Conservation (phyloP, 495 filamentous ascomycete genomes). For the Aspergillus sparsus region DNA sequence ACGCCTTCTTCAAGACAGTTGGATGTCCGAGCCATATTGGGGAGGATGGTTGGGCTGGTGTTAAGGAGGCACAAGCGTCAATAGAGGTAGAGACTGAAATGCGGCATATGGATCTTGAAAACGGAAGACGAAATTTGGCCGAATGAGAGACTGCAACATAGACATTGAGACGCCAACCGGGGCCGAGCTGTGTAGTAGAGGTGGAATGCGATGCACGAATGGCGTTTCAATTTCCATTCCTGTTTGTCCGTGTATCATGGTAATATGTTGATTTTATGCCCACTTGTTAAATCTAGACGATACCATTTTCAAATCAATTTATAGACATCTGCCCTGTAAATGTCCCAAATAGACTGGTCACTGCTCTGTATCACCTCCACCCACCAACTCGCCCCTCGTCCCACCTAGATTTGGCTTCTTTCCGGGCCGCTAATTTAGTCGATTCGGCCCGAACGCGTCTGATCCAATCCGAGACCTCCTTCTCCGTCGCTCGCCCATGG, state of each 20-base stretch:
- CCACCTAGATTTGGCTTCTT: conserved; percentile 86
- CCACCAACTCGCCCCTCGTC: conserved; percentile 92
- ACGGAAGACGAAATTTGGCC: conserved; percentile 19
- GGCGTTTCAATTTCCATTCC: background rate
- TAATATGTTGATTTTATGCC: conserved; percentile 7
- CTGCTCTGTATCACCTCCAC: conserved; percentile 64
- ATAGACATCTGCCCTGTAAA: background rate
- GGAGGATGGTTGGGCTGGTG: conserved; percentile 34
- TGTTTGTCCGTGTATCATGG: background rate
- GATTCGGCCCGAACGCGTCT: conserved; percentile 74
- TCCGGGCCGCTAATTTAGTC: conserved; percentile 69
- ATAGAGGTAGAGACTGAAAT: conserved; percentile 2
- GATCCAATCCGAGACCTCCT: conserved; percentile 83
- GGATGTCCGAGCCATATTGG: conserved; percentile 54
- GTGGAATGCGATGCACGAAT: background rate
- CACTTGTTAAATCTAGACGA: background rate
- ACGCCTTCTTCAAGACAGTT: conserved; percentile 62
- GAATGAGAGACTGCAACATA: conserved; percentile 12
- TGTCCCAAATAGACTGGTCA: too few relatives aligned
- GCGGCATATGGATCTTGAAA: conserved; percentile 23
- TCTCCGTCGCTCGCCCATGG: conserved; percentile 62
- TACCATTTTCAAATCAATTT: background rate
- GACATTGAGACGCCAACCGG: background rate
- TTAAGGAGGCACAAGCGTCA: background rate
- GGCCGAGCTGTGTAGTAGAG: background rate